Conservation (phyloP, 202 grass and related monocot genomes). For the Carex arenaria region DNA sequence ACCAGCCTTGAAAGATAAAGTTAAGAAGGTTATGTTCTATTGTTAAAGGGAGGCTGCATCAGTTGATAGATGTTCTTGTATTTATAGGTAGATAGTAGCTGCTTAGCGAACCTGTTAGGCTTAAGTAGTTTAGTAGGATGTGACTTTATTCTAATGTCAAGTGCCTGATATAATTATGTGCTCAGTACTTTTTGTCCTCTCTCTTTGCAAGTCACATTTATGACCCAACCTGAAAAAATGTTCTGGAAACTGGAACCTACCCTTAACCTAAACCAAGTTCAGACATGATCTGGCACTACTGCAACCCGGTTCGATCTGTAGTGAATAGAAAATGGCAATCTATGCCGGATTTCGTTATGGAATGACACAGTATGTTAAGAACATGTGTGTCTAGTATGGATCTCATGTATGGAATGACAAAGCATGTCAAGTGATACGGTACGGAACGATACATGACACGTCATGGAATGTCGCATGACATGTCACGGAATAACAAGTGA, state of each 20-base stretch:
- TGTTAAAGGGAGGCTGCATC: constrained; percentile 46
- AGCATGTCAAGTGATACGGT: no score
- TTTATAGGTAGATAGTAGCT: constrained; percentile 29
- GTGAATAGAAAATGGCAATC: no score
- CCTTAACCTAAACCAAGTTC: not conserved
- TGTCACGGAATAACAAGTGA: no score
- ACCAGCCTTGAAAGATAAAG: constrained; percentile 91
- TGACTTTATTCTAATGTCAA: constrained; percentile 12
- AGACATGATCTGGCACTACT: not conserved
- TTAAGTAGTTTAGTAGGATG: not conserved
- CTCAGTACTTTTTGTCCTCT: not conserved
- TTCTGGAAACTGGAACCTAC: not conserved
- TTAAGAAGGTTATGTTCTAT: constrained; percentile 99
- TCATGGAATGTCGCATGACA: no score
- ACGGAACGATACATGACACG: no score
- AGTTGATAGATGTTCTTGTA: constrained; percentile 29
- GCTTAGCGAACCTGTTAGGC: not conserved
- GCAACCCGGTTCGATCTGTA: no score
- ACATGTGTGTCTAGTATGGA: no score
- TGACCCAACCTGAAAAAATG: not conserved
- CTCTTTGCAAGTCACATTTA: not conserved
- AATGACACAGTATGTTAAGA: no score
- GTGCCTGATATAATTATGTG: constrained; percentile 3
- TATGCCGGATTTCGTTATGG: no score
- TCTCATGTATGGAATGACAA: no score